Base-by-base conservation (phyloP, 2,329 filamentous ascomycete species). In the Trichocomaceae sp. region DNA sequence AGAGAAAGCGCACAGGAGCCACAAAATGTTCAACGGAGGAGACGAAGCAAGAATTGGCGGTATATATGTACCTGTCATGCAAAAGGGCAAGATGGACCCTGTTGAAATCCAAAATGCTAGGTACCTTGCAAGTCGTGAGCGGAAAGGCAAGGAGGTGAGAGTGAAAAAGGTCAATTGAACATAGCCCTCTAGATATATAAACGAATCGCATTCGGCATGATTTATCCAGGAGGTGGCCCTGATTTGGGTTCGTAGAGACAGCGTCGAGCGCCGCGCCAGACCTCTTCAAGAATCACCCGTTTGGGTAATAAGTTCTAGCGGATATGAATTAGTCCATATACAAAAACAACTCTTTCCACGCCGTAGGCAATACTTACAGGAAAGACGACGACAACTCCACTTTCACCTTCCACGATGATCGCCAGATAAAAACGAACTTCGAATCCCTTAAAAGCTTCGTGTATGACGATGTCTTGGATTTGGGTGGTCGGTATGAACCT, bases 401-500 rank as follows among this genome's bases (percentile, higher is more conserved):
- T 82, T 72, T 97, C 92, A 2, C 85, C 90, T 62, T 95, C 87
- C 17, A 97, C 90, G 52, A 97, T 86, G 29, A 97, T 88, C 4
- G 89, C 83, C 8, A 99, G 75, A 66, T 96, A 96, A 66, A 92
- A 95, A 41, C 86, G 77, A 35, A 97, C 90, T 72, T 91, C 89
- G 65, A 96, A 95, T 0, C 91, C 91, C 55, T 83, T 83, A 72
- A 97, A 97, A 3, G 91, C 93, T 76, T 99, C 93, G 69, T 96
- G 90, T 50, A 99, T 88, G 52, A 96, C 83, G 55, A 99, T 86
- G 69, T 99, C 93, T 67, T 88, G 88, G 56, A 99, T 95, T 72
- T 89, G 85, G 45, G 87, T 88, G 0, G 92, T 96, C 0, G 93
- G 92, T 57, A 99, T 97, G 70, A 88, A 89, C 49, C 84, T 76